Evolutionary conservation across 2,329 filamentous ascomycete genomes (phyloP).

Genomic region (Scedosporium aurantiacum): DNA sequence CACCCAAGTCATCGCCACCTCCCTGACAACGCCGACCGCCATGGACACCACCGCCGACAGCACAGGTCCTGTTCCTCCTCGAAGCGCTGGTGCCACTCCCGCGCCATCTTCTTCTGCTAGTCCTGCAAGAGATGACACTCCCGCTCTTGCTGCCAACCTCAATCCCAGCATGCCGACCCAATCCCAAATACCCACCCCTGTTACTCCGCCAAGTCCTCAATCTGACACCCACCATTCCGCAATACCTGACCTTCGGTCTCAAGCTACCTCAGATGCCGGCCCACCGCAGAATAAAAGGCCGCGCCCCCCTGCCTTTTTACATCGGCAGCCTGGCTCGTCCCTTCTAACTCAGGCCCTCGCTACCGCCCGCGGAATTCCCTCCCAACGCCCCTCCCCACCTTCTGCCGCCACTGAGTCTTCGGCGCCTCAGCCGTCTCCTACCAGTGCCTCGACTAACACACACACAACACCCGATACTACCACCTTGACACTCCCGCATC

Average conservation of each 20-base stretch:
- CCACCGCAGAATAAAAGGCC: slow-evolving; percentile 26
- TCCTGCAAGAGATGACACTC: not conserved
- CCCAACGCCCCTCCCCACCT: slow-evolving; percentile 15
- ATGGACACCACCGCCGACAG: not conserved
- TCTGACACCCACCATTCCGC: not conserved
- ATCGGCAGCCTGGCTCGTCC: slow-evolving; percentile 39
- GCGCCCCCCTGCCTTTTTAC: slow-evolving; percentile 26
- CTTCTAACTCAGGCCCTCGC: slow-evolving; percentile 47
- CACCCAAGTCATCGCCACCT: not conserved
- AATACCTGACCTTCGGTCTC: not conserved
- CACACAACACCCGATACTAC: not conserved
- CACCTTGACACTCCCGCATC: not conserved
- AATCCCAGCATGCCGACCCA: slow-evolving; percentile 5
- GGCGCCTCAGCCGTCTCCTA: slow-evolving; percentile 5
- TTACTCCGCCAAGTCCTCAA: not conserved
- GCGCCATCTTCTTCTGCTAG: not conserved
- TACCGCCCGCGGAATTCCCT: slow-evolving; percentile 42
- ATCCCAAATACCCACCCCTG: slow-evolving; percentile 1
- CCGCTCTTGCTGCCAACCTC: slow-evolving; percentile 1
- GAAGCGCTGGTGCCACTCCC: not conserved
- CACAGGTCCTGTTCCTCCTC: not conserved
- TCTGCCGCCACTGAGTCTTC: slow-evolving; percentile 9
- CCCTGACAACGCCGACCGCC: not conserved
- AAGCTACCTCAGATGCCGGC: slow-evolving; percentile 4
- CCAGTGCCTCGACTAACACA: not conserved